Evolutionary conservation across 495 filamentous ascomycete genomes (phyloP).

Genomic region (Trichocladium antarcticum): DNA sequence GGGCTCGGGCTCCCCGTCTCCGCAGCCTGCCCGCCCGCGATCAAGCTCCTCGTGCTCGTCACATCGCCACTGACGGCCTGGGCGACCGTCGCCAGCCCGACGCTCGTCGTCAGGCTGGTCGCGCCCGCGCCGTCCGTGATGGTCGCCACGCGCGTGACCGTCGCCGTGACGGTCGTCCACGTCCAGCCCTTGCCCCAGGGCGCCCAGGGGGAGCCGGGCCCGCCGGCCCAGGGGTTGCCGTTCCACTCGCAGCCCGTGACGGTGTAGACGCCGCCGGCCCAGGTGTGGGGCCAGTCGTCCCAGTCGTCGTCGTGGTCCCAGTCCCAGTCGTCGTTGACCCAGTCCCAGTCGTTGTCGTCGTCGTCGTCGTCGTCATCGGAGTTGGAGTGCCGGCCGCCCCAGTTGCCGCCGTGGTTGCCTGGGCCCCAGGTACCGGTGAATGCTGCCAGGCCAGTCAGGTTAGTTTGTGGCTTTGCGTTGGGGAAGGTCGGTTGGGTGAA

Average conservation of each 20-base stretch:
- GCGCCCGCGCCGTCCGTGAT: conserved; percentile 29
- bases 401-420: conserved; percentile 6
- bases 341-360: not conserved
- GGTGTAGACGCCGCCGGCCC: conserved; percentile 36
- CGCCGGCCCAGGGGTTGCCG: conserved; percentile 39
- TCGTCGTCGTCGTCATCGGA: not conserved
- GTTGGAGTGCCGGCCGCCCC: not conserved
- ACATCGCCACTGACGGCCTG: conserved; percentile 31
- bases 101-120: conserved; percentile 26
- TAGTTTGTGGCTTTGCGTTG: not conserved
- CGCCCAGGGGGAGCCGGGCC: conserved; percentile 35
- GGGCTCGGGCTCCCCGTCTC: not conserved
- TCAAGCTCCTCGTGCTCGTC: conserved; percentile 24
- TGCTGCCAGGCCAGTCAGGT: conserved; percentile 1
- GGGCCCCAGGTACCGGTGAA: conserved; percentile 29
- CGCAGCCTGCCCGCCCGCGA: not conserved
- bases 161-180: conserved; percentile 21
- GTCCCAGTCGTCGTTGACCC: too few species aligned
- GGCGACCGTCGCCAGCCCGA: conserved; percentile 31
- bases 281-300: conserved; percentile 25
- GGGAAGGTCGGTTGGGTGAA: not conserved
- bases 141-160: conserved; percentile 28
- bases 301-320: too few species aligned
- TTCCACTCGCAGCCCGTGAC: conserved; percentile 38
- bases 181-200: conserved; percentile 37